Evolutionary conservation across 2,329 filamentous ascomycete genomes (phyloP), one percentile per base, ranked within the genome.

Genomic region (Xylariales sp.): DNA sequence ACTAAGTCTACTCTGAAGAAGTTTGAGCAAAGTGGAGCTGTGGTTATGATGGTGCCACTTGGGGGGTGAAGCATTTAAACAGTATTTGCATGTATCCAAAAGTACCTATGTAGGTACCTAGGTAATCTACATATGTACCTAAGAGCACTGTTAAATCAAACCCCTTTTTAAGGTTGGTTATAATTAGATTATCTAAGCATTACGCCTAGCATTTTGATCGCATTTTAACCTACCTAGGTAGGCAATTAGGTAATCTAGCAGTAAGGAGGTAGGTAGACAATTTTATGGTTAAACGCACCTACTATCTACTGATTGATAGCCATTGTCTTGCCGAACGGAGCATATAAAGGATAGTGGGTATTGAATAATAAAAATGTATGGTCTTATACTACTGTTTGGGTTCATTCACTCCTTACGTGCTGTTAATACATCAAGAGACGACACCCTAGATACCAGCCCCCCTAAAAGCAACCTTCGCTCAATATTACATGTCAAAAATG

Each of bases 401-500:
- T 58, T 53, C 39, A 65, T 61, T 68, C 45, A 49, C 61, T 66
- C 56, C 64, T 67, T 67, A 65, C 65, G 63, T 70, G 64, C 60
- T 70, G 65, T 69, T 70, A 68, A 65, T 69, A 70, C 67, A 70
- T 68, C 67, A 71, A 69, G 67, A 72, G 68, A 71, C 67, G 65
- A 64, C 70, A 41, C 65, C 64, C 71, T 67, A 63, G 55, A 69
- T 67, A 58, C 62, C 65, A 18, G 43, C 45, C 23, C 49, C 48
- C 49, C 67, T 16, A 67, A 68, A 67, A 69, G 50, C 62, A 73
- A 74, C 73, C 72, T 62, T 73, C 71, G 71, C 73, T 74, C 74
- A 66, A 74, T 75, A 74, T 75, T 75, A 76, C 73, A 76, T 70
- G 71, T 70, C 68, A 68, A 73, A 71, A 73, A 72, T 69, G 65